Conservation (phyloP, 2,329 filamentous ascomycete genomes). For the Claviceps maximensis region DNA sequence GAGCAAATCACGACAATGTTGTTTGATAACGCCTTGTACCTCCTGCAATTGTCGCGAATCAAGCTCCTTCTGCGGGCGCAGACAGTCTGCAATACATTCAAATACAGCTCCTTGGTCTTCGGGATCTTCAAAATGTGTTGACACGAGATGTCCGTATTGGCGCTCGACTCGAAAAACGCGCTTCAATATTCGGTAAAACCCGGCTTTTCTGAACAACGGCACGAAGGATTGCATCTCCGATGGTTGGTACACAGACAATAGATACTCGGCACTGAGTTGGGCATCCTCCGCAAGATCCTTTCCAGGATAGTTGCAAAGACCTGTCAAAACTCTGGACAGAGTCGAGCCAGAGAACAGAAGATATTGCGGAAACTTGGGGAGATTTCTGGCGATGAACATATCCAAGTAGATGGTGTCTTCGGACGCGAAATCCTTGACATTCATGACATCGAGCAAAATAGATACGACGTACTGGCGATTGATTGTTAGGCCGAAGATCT, state of each 20-base stretch:
- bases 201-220: slow-evolving; percentile 62
- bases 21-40: slow-evolving; percentile 52
- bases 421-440: slow-evolving; percentile 55
- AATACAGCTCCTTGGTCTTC: slow-evolving; percentile 67
- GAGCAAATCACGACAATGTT: slow-evolving; percentile 53
- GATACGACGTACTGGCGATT: slow-evolving; percentile 88
- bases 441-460: slow-evolving; percentile 86
- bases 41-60: slow-evolving; percentile 59
- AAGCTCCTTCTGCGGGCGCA: slow-evolving; percentile 51
- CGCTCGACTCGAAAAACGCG: slow-evolving; percentile 69
- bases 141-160: slow-evolving; percentile 64
- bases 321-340: slow-evolving; percentile 65
- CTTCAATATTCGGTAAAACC: slow-evolving; percentile 86
- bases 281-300: slow-evolving; percentile 79
- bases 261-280: slow-evolving; percentile 91
- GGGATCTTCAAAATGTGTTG: slow-evolving; percentile 74
- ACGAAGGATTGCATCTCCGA: slow-evolving; percentile 67
- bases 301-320: slow-evolving; percentile 74
- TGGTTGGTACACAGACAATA: slow-evolving; percentile 86
- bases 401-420: slow-evolving; percentile 89
- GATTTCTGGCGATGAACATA: slow-evolving; percentile 94
- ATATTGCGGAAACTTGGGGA: slow-evolving; percentile 95
- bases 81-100: slow-evolving; percentile 61
- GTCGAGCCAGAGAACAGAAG: slow-evolving; percentile 80
- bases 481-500: slow-evolving; percentile 56